Percentiles rank a stretch among this genome's conserved stretches.
Conservation (phyloP, 805 yeast species). For the Metschnikowia koreensis region DNA sequence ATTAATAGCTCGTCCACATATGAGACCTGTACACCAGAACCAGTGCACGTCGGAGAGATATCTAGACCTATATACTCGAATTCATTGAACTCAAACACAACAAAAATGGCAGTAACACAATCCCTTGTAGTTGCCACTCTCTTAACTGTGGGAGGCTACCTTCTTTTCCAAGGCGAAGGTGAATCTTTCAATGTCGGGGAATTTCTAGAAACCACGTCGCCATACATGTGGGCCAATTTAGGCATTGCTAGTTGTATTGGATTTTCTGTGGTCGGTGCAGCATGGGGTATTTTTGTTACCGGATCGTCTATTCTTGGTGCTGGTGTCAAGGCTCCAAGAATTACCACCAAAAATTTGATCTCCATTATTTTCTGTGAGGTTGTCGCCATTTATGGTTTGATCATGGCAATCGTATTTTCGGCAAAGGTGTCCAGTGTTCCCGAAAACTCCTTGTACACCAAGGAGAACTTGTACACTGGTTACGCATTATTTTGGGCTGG, state of each 20-base stretch:
- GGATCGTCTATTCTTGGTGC: constrained; percentile 96
- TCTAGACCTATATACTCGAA: neutral
- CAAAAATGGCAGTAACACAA: constrained; percentile 20
- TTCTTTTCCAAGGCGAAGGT: constrained; percentile 89
- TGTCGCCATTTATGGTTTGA: constrained; percentile 96
- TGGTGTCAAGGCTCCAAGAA: constrained; percentile 96
- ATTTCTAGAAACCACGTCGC: constrained; percentile 80
- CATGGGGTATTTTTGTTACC: constrained; percentile 98
- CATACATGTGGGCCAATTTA: constrained; percentile 93
- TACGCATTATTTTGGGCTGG: constrained; percentile 98
- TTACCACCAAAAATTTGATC: constrained; percentile 93
- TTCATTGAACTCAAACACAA: neutral
- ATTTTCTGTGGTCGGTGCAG: constrained; percentile 93
- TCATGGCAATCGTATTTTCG: constrained; percentile 95
- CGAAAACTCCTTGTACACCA: constrained; percentile 61
- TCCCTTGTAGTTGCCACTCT: constrained; percentile 33
- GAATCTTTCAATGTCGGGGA: constrained; percentile 89
- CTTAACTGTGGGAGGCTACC: constrained; percentile 48
- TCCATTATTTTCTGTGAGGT: constrained; percentile 98
- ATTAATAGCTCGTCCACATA: neutral
- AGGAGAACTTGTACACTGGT: constrained; percentile 89
- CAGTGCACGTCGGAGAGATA: constrained; percentile 12
- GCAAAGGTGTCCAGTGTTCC: constrained; percentile 77
- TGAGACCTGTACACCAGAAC: constrained; percentile 14
- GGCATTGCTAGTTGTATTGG: constrained; percentile 94